Base-by-base conservation (phyloP, 1,139 yeast species). In the Taphrina populina region DNA sequence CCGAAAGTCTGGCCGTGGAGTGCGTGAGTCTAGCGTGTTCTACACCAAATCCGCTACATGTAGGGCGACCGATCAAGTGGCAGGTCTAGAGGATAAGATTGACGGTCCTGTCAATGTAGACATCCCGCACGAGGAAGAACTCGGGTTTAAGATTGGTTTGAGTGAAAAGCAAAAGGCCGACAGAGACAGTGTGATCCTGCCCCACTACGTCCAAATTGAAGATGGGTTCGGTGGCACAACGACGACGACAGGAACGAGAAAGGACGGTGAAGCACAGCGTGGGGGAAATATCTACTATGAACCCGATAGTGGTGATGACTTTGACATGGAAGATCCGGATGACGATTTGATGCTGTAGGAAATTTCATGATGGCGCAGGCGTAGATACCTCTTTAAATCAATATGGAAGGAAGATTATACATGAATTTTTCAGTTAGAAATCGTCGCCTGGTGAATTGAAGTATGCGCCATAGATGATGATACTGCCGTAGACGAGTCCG, bases 291-390 rank as follows among this genome's bases (percentile, higher is more conserved):
- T 90, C 64, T 95, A 90, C n/a, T 90, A 90, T 66, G 95, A 90
- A 66, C 88, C 82, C 66, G 95, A 86, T 64, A 78, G 79, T 63
- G 82, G 78, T 62, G 83, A 90, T 67, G 97, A 90, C 67, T 90
- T 88, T 63, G 97, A 90, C 66, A 97, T 90, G 69, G 97, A 90
- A 63, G 98, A 90, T 69, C 96, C 97, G 0, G 90, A 83, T 64
- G 98, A 90, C 66, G 97, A 90, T 66, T 96, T 52, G 43, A 27
- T 52, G 17, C 37, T 52, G 36, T 52, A 52, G 35, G 8, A 8
- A 27, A 27, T 11, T 11, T 8, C 7, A 27, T n/a, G n/a, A n/a
- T n/a, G n/a, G n/a, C n/a, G n/a, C n/a, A n/a, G n/a, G n/a, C n/a
- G n/a, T n/a, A n/a, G n/a, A n/a, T n/a, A n/a, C n/a, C n/a, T n/a